A percentile compares a stretch with the other conserved stretches of the same genome.
Conservation (phyloP, 305 asterid genomes). For the Rubia balearica region DNA sequence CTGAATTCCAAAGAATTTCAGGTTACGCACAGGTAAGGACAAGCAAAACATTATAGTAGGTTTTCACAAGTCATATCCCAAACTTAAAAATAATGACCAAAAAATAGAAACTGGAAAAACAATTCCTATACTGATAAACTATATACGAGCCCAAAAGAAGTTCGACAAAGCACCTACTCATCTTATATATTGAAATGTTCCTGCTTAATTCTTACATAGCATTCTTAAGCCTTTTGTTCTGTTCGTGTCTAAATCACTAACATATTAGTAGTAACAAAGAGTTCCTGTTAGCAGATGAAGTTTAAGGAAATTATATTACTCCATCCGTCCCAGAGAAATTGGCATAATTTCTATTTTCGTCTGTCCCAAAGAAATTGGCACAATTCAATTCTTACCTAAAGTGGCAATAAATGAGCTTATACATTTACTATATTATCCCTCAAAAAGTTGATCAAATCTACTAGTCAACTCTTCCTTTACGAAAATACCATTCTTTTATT, state of each 20-base stretch:
- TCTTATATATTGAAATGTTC: background rate
- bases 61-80: background rate
- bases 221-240: conserved; percentile 1
- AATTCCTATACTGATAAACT: background rate
- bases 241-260: background rate
- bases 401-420: too few relatives aligned
- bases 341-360: too few relatives aligned
- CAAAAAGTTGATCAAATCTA: too few relatives aligned
- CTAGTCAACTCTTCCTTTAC: too few relatives aligned
- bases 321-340: too few relatives aligned
- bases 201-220: background rate
- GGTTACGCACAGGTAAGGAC: conserved; percentile 3
- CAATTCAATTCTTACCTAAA: too few relatives aligned
- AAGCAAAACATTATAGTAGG: background rate
- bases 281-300: background rate
- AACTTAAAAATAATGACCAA: background rate
- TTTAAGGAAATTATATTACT: background rate
- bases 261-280: background rate
- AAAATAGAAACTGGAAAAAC: background rate
- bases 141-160: background rate
- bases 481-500: too few relatives aligned
- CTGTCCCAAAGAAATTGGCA: too few relatives aligned
- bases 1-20: background rate
- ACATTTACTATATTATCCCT: too few relatives aligned
- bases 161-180: background rate